Conservation (phyloP, 139 green algal species). For the Coelastrella sp. region DNA sequence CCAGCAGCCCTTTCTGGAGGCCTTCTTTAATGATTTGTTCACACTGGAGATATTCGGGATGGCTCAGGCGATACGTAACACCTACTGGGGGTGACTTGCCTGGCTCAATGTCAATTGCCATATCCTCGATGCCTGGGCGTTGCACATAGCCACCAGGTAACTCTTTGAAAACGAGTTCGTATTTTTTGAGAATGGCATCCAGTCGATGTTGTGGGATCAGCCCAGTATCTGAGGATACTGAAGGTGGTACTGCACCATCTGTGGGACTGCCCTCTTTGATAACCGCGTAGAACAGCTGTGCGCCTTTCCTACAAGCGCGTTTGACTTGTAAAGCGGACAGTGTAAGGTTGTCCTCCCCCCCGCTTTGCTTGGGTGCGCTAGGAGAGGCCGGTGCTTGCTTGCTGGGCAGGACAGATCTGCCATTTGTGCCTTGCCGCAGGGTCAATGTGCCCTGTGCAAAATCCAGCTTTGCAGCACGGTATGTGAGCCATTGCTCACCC, state of each 20-base stretch:
- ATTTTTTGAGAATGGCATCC: not conserved
- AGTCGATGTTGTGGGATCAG: not conserved
- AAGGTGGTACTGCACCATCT: not conserved
- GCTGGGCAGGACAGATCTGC: too few species aligned
- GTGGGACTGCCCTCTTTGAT: not conserved
- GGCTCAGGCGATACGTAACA: not conserved
- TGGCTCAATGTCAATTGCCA: slow-evolving; percentile 10
- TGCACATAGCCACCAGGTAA: not conserved
- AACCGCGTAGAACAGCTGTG: not conserved
- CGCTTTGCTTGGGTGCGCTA: not conserved
- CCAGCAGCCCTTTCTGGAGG: not conserved
- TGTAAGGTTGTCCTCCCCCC: not conserved
- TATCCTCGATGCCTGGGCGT: not conserved
- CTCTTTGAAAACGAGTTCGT: not conserved
- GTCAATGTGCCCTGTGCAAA: not conserved
- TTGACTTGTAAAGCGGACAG: slow-evolving; percentile 11
- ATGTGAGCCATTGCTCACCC: too few species aligned
- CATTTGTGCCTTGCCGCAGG: not conserved
- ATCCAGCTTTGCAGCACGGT: not conserved
- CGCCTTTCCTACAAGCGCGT: not conserved
- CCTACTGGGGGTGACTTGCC: slow-evolving; percentile 3
- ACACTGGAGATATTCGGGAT: not conserved
- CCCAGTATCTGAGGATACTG: not conserved
- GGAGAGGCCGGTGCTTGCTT: not conserved
- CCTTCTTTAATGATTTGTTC: not conserved